phyloP scores from a whole-genome alignment of 176 grass and related monocot genomes.

The Tuctoria greenei region DNA sequence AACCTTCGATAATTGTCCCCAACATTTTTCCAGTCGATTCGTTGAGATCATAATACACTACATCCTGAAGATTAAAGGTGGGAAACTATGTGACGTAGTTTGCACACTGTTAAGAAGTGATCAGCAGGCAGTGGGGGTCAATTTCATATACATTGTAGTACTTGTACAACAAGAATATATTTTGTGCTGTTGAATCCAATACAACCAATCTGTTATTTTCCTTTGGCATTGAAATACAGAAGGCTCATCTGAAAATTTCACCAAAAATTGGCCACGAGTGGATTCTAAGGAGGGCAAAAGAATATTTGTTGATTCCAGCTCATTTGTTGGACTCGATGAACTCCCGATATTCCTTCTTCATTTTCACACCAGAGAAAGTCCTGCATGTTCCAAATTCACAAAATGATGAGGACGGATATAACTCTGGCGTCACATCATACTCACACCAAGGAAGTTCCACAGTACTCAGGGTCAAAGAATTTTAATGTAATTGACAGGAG shows the following conservation, averaged over 20 bases:
- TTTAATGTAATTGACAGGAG: not conserved
- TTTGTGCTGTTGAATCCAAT: conserved; percentile 30
- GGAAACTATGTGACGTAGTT: not conserved
- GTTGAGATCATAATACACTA: too few species aligned
- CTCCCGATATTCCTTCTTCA: conserved; percentile 97
- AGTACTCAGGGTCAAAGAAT: not conserved
- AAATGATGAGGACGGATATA: conserved; percentile 16
- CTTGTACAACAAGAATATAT: conserved; percentile 44
- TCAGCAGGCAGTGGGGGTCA: conserved; percentile 1
- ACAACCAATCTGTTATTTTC: conserved; percentile 16
- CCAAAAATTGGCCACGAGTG: conserved; percentile 41
- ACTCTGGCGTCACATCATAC: not conserved
- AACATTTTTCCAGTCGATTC: too few species aligned
- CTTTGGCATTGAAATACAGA: not conserved
- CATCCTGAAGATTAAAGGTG: too few species aligned
- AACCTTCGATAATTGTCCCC: too few species aligned
- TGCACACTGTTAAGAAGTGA: not conserved
- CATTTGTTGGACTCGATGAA: conserved; percentile 86
- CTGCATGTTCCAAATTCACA: conserved; percentile 50
- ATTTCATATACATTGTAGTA: conserved; percentile 17
- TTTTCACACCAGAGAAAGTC: conserved; percentile 89
- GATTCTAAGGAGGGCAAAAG: conserved; percentile 23
- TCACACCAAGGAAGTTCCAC: not conserved
- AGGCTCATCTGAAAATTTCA: conserved; percentile 27
- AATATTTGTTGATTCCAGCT: conserved; percentile 18